Conservation (phyloP, 129 eudicot species). For the Tanacetum coccineum region DNA sequence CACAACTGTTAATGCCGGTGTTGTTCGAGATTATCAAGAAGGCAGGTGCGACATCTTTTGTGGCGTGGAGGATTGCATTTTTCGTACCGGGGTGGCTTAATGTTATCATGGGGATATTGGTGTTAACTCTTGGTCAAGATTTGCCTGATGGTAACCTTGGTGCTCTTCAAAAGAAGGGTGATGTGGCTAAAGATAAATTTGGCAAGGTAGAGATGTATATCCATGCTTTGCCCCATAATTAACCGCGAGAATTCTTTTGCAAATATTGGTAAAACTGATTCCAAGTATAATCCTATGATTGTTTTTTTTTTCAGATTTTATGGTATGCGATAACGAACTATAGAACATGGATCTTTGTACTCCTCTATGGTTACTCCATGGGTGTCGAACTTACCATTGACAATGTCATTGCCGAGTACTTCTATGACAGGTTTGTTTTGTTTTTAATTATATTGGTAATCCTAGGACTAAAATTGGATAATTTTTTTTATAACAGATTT, state of each 20-base stretch:
- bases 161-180: conserved; percentile 43
- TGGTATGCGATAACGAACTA: conserved; percentile 61
- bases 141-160: conserved; percentile 62
- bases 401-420: conserved; percentile 62
- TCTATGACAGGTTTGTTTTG: conserved; percentile 32
- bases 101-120: conserved; percentile 56
- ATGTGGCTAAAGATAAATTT: conserved; percentile 48
- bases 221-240: background rate
- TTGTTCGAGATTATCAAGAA: conserved; percentile 37
- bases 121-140: conserved; percentile 55
- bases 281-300: background rate
- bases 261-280: background rate
- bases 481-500: conserved; percentile 30
- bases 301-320: conserved; percentile 38
- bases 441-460: no score
- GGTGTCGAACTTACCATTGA: conserved; percentile 61
- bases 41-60: conserved; percentile 47
- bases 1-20: conserved; percentile 57
- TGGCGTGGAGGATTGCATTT: conserved; percentile 65
- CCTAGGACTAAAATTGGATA: no score
- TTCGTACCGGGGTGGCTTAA: conserved; percentile 53
- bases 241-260: background rate
- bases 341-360: conserved; percentile 62
- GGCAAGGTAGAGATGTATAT: conserved; percentile 38
- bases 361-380: conserved; percentile 58